Conservation (phyloP, 1,139 yeast genomes). For the Taphrina sp. region DNA sequence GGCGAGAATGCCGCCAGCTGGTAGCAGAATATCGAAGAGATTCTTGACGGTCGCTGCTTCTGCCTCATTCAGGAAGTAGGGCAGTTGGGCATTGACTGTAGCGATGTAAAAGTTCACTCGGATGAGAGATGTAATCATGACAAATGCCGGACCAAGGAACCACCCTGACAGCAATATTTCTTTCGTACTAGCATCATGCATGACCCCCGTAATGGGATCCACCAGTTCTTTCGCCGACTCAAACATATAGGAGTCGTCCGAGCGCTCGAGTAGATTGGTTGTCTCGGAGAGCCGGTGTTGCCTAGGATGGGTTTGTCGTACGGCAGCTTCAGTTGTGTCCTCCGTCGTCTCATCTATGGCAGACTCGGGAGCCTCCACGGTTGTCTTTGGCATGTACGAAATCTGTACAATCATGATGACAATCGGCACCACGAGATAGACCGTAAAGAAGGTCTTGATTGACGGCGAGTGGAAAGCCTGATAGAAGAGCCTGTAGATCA, state of each 20-base stretch:
- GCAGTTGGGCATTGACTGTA: slow-evolving; percentile 11
- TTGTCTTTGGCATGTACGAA: slow-evolving; percentile 71
- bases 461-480: slow-evolving; percentile 44
- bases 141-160: slow-evolving; percentile 9
- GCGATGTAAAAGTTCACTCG: slow-evolving; percentile 25
- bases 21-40: slow-evolving; percentile 59
- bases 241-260: slow-evolving; percentile 33
- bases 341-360: slow-evolving; percentile 45
- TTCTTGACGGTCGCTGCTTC: slow-evolving; percentile 47
- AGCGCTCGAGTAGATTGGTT: slow-evolving; percentile 49
- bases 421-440: slow-evolving; percentile 67
- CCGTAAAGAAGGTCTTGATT: slow-evolving; percentile 59
- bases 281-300: slow-evolving; percentile 58
- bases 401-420: slow-evolving; percentile 72
- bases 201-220: slow-evolving; percentile 27
- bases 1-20: slow-evolving; percentile 46
- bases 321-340: slow-evolving; percentile 38
- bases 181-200: slow-evolving; percentile 6
- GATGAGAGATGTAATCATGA: slow-evolving; percentile 14
- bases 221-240: slow-evolving; percentile 32
- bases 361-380: slow-evolving; percentile 66
- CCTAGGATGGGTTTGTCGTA: neutral
- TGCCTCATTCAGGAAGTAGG: neutral
- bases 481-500: slow-evolving; percentile 64
- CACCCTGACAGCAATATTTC: slow-evolving; percentile 7